A percentile compares a stretch with the other conserved stretches of the same genome.
phyloP scores from a whole-genome alignment of 306 rosid genomes.

The Dicorynia guianensis region DNA sequence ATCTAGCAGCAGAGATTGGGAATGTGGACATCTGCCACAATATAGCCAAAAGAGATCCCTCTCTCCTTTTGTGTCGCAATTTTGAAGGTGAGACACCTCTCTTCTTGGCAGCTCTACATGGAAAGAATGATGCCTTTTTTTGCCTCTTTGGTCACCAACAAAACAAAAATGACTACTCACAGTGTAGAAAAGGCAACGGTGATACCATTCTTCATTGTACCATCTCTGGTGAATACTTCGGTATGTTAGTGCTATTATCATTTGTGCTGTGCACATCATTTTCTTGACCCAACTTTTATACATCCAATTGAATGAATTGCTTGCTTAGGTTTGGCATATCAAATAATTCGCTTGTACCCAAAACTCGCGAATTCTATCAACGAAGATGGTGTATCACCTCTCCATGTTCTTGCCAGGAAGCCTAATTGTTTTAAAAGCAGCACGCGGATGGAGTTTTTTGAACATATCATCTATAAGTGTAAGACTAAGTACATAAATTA shows the following conservation, averaged over 20 bases:
- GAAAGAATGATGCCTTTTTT: slow-evolving; percentile 46
- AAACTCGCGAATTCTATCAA: slow-evolving; percentile 42
- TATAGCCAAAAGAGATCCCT: slow-evolving; percentile 40
- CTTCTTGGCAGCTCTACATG: slow-evolving; percentile 54
- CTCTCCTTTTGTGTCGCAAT: slow-evolving; percentile 38
- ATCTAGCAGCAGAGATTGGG: slow-evolving; percentile 57
- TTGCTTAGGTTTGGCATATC: slow-evolving; percentile 58
- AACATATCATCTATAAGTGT: slow-evolving; percentile 47
- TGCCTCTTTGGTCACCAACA: slow-evolving; percentile 34
- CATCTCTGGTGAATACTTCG: slow-evolving; percentile 52
- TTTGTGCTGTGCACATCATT: background rate
- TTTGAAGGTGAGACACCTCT: slow-evolving; percentile 49
- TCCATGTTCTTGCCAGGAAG: slow-evolving; percentile 56
- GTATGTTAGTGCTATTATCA: slow-evolving; percentile 43
- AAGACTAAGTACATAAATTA: slow-evolving; percentile 5
- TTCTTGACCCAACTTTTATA: slow-evolving; percentile 1
- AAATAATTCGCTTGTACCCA: slow-evolving; percentile 42
- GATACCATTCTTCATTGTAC: slow-evolving; percentile 57
- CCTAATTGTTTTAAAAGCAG: slow-evolving; percentile 55
- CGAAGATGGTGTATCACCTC: slow-evolving; percentile 46
- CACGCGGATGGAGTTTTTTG: slow-evolving; percentile 44
- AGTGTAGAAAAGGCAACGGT: slow-evolving; percentile 35
- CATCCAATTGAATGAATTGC: slow-evolving; percentile 48
- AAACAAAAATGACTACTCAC: slow-evolving; percentile 15
- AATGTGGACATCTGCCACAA: slow-evolving; percentile 42